Evolutionary conservation across 164 flowering plant species (phyloP), one percentile per base, ranked within the genome.

Genomic region (Akebia trifoliata): DNA sequence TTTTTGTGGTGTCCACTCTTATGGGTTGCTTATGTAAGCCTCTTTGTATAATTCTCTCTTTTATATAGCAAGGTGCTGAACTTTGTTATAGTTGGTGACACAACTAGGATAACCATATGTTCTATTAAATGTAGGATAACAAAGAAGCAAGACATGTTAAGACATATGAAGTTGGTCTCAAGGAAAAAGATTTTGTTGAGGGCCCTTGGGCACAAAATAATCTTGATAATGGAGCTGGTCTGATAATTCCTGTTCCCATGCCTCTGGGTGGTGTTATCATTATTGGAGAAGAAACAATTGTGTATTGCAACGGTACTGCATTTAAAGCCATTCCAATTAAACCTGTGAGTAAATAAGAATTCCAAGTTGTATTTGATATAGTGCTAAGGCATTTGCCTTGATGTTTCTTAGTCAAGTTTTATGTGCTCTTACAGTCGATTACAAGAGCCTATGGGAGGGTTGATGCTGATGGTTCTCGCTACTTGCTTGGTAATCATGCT

Each of bases 161-260:
- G 70, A 93, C 99, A 28, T 93, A 93, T 61, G 99, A 90, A 72
- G 95, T 93, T 60, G 74, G 82, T 40, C 65, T 90, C 39, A 94
- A 94, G 80, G 99, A 90, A 59, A 87, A 94, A 69, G 99, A 94
- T 69, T 87, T 94, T 69, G 76, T 76, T 50, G 99, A 94, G 74
- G 99, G 99, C 8, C 97, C 95, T 43, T 90, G 94, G 97, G 74
- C 97, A 10, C 99, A 90, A 62, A 86, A 76, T 69, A 93, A 93
- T 78, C 96, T 93, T 67, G 99, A 93, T 65, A 87, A 93, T 77
- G 97, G 99, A 31, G 97, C 99, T 54, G 82, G 78, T 61, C 67
- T 93, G 71, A 67, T 90, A 37, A 90, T 90, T 52, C 99, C 97
- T 39, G 99, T 94, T 31, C 99, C 99, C 1, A 76, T 90, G 61